Evolutionary conservation across 1,284 basidiomycete species (phyloP).

Genomic region (Chondrostereum purpureum): DNA sequence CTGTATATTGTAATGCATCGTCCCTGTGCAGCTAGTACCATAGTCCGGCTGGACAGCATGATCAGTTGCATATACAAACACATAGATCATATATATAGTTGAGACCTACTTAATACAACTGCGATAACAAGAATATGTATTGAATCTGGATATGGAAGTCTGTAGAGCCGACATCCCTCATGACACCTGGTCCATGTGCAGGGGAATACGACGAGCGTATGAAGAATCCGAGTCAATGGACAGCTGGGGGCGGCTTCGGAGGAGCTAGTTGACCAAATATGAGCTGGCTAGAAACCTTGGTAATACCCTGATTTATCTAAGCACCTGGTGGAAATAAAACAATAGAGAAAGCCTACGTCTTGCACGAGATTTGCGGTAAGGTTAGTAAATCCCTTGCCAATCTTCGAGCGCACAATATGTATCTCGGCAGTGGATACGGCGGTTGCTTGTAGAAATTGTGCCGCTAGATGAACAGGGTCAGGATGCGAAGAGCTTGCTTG

Average conservation of each 20-base stretch:
- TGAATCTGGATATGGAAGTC: too few relatives aligned
- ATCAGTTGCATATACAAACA: too few relatives aligned
- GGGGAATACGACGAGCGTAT: slow-evolving; percentile 49
- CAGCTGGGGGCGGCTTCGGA: slow-evolving; percentile 14
- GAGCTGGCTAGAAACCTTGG: slow-evolving; percentile 43
- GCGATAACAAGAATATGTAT: too few relatives aligned
- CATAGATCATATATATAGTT: too few relatives aligned
- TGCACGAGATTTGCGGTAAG: slow-evolving; percentile 50
- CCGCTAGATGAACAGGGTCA: slow-evolving; percentile 53
- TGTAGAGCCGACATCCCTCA: slow-evolving; percentile 17
- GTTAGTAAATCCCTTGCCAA: slow-evolving; percentile 46
- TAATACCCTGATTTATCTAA: slow-evolving; percentile 28
- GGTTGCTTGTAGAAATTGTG: slow-evolving; percentile 47
- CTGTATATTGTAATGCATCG: too few relatives aligned
- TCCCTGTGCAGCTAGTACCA: too few relatives aligned
- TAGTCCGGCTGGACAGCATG: too few relatives aligned
- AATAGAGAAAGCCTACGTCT: slow-evolving; percentile 29
- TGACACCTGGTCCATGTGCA: slow-evolving; percentile 42
- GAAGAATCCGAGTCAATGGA: slow-evolving; percentile 41
- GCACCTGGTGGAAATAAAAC: slow-evolving; percentile 2
- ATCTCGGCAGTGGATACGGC: slow-evolving; percentile 35
- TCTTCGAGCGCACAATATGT: slow-evolving; percentile 37
- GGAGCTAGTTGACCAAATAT: slow-evolving; percentile 48
- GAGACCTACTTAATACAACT: too few relatives aligned
- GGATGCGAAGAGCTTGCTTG: slow-evolving; percentile 40